A percentile compares a stretch with the other conserved stretches of the same genome.
Evolutionary conservation across 495 filamentous ascomycete species (phyloP).

Genomic region (Staphylotrichum longicolle): DNA sequence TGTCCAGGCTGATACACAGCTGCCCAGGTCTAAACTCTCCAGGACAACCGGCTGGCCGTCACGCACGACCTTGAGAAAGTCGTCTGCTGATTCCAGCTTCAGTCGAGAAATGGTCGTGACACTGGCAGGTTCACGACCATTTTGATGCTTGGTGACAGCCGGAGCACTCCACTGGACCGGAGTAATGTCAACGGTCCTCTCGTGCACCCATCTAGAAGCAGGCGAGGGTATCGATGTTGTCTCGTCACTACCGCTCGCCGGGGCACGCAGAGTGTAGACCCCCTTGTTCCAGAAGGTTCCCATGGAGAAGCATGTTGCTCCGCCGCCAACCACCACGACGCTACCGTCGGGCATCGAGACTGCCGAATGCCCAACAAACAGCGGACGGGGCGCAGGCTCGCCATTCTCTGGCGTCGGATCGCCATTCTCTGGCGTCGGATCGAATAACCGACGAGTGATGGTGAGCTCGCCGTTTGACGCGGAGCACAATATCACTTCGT

Average conservation of each 20-base stretch:
- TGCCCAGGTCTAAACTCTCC: slow-evolving; percentile 61
- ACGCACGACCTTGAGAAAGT: slow-evolving; percentile 58
- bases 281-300: slow-evolving; percentile 39
- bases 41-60: slow-evolving; percentile 64
- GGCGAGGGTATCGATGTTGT: background rate
- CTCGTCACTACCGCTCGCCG: background rate
- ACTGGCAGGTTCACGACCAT: background rate
- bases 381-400: slow-evolving; percentile 43
- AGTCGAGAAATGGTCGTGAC: slow-evolving; percentile 48
- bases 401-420: too few relatives aligned
- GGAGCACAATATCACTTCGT: slow-evolving; percentile 34
- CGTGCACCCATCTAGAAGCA: slow-evolving; percentile 23
- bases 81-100: slow-evolving; percentile 42
- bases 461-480: background rate
- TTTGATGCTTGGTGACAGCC: background rate
- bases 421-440: too few relatives aligned
- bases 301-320: slow-evolving; percentile 88
- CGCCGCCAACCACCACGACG: slow-evolving; percentile 69
- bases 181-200: slow-evolving; percentile 31
- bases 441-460: slow-evolving; percentile 23
- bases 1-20: slow-evolving; percentile 66
- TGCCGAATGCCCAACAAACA: slow-evolving; percentile 64
- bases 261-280: slow-evolving; percentile 24
- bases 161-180: slow-evolving; percentile 18
- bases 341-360: slow-evolving; percentile 37